A percentile compares a stretch with the other conserved stretches of the same genome.
phyloP scores from a whole-genome alignment of 2,329 filamentous ascomycete genomes.

The Clarireedia hainanense region DNA sequence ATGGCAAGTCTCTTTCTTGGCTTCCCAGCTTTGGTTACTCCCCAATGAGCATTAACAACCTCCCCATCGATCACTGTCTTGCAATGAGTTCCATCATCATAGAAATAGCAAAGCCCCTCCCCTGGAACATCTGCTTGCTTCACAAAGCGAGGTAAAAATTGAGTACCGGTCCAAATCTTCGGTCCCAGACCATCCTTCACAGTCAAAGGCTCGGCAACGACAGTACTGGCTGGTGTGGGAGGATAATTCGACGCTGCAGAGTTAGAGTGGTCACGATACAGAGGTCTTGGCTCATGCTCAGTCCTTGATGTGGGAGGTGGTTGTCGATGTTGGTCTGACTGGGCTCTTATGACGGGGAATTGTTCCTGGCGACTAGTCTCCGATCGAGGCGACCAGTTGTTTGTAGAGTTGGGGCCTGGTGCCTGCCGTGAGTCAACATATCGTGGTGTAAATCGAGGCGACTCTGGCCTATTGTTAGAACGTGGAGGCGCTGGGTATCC shows the following conservation, averaged over 20 bases:
- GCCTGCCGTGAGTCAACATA: conserved; percentile 15
- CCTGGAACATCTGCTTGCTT: conserved; percentile 61
- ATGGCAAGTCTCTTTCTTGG: conserved; percentile 85
- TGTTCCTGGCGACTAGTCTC: conserved; percentile 20
- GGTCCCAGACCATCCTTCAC: conserved; percentile 55
- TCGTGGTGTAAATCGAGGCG: conserved; percentile 24
- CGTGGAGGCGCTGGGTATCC: conserved; percentile 22
- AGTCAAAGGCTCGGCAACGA: conserved; percentile 22
- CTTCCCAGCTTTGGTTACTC: conserved; percentile 88
- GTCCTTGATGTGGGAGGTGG: conserved; percentile 14
- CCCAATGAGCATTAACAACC: conserved; percentile 84
- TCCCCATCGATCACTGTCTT: conserved; percentile 81
- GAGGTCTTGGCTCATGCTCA: conserved; percentile 18
- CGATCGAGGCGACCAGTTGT: conserved; percentile 25
- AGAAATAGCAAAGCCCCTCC: conserved; percentile 77
- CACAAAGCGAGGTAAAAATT: conserved; percentile 60
- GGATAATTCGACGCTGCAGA: conserved; percentile 19
- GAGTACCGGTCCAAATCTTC: conserved; percentile 62
- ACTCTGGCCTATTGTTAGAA: conserved; percentile 20
- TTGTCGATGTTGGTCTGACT: conserved; percentile 16
- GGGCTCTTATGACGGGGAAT: conserved; percentile 24
- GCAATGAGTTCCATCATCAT: conserved; percentile 77
- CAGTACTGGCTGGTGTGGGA: conserved; percentile 20
- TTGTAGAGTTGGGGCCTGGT: conserved; percentile 15
- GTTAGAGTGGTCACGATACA: conserved; percentile 19